Evolutionary conservation across 345 rosid genomes (phyloP), one percentile per base, ranked within the genome.

Genomic region (Raphanus raphanistrum): DNA sequence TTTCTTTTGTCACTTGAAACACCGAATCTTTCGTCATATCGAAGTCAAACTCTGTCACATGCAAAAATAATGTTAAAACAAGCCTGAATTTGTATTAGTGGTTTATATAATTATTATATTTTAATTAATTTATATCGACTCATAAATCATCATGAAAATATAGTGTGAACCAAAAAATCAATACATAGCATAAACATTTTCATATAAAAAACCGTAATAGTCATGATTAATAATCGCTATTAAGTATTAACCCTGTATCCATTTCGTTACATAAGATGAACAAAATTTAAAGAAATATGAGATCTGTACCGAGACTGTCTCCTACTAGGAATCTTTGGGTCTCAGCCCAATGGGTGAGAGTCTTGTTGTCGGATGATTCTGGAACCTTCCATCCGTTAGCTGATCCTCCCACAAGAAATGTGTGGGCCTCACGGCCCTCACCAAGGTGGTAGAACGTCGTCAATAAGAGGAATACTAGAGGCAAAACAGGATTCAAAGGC

Each of bases 311-410:
- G 5, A 88, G 87, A 76, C n/a, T 2, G 57, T 86, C 91, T 59
- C 87, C 85, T 4, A 83, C 70, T 72, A 16, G 57, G 83, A 88
- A 86, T 17, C 86, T 65, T 2, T 17, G 41, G 2, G 9, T 3
- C 28, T 15, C 72, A 66, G 89, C 86, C 91, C 91, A 86, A 11
- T 57, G 66, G 35, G 43, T 78, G 61, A 87, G 79, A 77, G 76
- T 64, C 36, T 70, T 27, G 17, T 77, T 63, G 31, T 28, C 31
- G 8, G 76, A 29, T 11, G 87, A 71, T n/a, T 69, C 60, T 5
- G 95, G 93, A 68, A 84, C 55, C 73, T 81, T 76, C 95, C 97
- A 92, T 0, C 87, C 78, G 63, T 82, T 68, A 13, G 50, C 5
- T 55, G 77, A 80, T 61, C 93, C 96, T 1, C 96, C 91, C 43